Evolutionary conservation across 1,284 basidiomycete genomes (phyloP).

Genomic region (Tylopilus microsporus): DNA sequence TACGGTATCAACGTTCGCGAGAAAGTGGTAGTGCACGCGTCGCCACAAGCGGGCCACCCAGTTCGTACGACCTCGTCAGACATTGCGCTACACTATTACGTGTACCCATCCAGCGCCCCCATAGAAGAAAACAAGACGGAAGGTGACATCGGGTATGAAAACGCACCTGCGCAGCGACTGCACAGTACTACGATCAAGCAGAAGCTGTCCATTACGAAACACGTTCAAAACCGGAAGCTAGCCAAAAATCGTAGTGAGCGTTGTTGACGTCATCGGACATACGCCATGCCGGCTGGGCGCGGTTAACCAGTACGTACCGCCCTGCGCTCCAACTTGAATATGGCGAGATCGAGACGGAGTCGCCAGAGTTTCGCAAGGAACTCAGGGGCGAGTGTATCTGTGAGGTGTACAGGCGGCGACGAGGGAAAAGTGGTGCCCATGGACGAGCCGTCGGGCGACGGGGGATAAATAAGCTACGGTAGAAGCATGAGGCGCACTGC

Average conservation of each 20-base stretch:
- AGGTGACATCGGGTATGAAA: not conserved
- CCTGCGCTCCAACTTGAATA: slow-evolving; percentile 25
- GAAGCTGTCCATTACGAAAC: slow-evolving; percentile 7
- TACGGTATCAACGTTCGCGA: not conserved
- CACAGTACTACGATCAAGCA: not conserved
- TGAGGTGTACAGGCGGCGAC: not conserved
- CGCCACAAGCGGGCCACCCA: no score
- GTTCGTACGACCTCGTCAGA: not conserved
- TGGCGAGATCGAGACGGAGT: slow-evolving; percentile 17
- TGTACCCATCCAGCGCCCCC: not conserved
- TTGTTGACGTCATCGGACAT: not conserved
- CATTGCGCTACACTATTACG: not conserved
- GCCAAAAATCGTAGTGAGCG: not conserved
- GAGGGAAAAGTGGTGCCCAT: not conserved
- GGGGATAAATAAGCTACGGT: not conserved
- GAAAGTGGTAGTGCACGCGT: slow-evolving; percentile 3
- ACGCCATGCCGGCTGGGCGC: not conserved
- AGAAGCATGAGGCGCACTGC: not conserved
- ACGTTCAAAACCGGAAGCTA: slow-evolving; percentile 25
- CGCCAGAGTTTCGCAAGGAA: slow-evolving; percentile 19
- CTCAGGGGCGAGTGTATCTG: slow-evolving; percentile 5
- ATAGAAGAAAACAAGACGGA: no score
- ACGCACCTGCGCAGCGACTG: slow-evolving; percentile 6
- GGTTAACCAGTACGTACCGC: slow-evolving; percentile 21
- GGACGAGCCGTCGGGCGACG: not conserved